Base-by-base conservation (phyloP, 345 rosid genomes). In the Brassica cretica region DNA sequence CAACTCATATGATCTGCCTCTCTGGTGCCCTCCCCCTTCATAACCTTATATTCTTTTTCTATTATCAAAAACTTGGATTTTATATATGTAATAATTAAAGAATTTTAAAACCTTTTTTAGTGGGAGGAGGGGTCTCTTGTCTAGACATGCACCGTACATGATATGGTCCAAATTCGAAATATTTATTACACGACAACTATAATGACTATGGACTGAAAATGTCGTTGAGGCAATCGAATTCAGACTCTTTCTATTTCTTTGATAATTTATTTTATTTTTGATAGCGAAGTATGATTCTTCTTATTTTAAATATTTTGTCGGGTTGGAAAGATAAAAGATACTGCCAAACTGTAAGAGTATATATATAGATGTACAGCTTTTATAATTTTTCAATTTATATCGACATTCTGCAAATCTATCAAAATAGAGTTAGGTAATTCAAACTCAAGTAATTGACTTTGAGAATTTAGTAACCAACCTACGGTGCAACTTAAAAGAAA, bases 131-230 rank as follows among this genome's bases (percentile, higher is more conserved):
- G 27, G 60, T 53, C 24, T 53, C 60, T 46, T 78, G 81, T 78
- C 68, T 72, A 66, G 63, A 78, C 77, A 78, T 78, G 74, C 44
- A 78, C 61, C 60, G 74, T 74, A 73, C 82, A 79, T 79, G 78
- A 79, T 73, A 79, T 68, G 70, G 63, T 79, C 82, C 70, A 64
- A 62, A 73, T 35, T 21, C 46, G 29, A 30, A 46, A 72, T 46
- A 67, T 49, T 79, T 61, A 73, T 73, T 73, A 68, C 74, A 73
- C 82, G 78, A 79, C 82, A 73, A 68, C 74, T 61, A 73, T 68
- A 68, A 73, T 78, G 70, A 68, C 78, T 51, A 51, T 16, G 82
- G 68, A 79, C 78, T 79, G 66, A 79, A 79, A 73, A 62, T 73
- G 74, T 79, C 77, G 81, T 72, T 72, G 69, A 60, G 56, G 33